Percentiles rank a stretch among this genome's conserved stretches.
Evolutionary conservation across 177 flowering plant species (phyloP).

Genomic region (Telopea speciosissima): DNA sequence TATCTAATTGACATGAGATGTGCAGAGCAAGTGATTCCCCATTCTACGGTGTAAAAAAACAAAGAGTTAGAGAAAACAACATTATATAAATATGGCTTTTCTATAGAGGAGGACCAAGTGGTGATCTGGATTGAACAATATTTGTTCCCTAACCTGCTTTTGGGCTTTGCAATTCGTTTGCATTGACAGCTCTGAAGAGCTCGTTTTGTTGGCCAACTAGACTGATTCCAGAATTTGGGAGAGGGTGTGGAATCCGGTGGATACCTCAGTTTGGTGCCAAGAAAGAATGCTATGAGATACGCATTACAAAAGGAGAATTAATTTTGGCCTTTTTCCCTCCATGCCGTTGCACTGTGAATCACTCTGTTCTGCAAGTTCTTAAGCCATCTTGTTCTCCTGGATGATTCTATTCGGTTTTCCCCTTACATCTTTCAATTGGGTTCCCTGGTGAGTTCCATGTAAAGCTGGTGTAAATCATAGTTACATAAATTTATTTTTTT

Average conservation of each 20-base stretch:
- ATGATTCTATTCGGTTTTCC: neutral
- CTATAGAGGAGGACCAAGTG: neutral
- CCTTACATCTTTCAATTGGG: neutral
- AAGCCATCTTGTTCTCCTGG: neutral
- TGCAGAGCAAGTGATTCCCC: constrained; percentile 20
- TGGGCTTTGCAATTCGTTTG: neutral
- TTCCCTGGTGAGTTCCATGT: neutral
- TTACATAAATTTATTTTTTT: neutral
- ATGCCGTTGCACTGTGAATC: neutral
- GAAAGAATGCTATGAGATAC: neutral
- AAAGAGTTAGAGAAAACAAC: neutral
- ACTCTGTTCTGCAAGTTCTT: neutral
- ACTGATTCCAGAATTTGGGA: constrained; percentile 2
- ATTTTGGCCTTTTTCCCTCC: neutral
- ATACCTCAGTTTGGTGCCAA: neutral
- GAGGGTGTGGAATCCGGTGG: neutral
- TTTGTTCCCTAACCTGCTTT: neutral
- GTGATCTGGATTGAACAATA: neutral
- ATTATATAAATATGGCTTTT: neutral
- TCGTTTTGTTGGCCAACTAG: neutral
- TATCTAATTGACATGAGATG: constrained; percentile 43
- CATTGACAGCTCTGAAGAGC: neutral
- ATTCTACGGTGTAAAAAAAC: neutral
- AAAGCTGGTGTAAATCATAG: constrained; percentile 9
- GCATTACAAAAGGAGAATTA: neutral